phyloP scores from a whole-genome alignment of 2,329 filamentous ascomycete species.

The Trichoderma citrinoviride region DNA sequence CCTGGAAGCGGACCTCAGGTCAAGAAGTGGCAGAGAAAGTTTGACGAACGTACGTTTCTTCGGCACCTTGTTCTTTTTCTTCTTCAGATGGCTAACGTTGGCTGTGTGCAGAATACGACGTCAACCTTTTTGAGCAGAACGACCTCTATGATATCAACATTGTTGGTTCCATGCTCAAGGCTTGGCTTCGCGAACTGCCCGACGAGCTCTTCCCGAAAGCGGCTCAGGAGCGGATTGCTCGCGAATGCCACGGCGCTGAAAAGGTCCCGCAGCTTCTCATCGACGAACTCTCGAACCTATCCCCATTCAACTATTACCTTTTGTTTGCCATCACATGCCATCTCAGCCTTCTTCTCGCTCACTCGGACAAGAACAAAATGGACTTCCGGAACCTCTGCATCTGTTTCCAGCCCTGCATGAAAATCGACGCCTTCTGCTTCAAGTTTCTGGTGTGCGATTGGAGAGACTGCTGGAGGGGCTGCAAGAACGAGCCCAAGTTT shows the following conservation, averaged over 20 bases:
- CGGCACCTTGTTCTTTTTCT: neutral
- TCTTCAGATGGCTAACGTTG: conserved; percentile 23
- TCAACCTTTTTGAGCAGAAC: conserved; percentile 82
- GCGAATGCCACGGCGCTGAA: conserved; percentile 75
- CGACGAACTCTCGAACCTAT: conserved; percentile 89
- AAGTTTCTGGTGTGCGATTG: conserved; percentile 93
- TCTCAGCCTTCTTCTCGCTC: conserved; percentile 83
- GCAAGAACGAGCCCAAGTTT: conserved; percentile 81
- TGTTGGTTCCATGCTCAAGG: conserved; percentile 92
- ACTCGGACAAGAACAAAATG: conserved; percentile 97
- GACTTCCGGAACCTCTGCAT: conserved; percentile 93
- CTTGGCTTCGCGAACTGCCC: conserved; percentile 91
- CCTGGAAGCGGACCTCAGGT: conserved; percentile 88
- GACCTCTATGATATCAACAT: conserved; percentile 96
- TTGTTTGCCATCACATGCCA: conserved; percentile 97
- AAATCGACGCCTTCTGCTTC: conserved; percentile 93
- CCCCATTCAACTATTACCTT: conserved; percentile 96
- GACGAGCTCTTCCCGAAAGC: conserved; percentile 89
- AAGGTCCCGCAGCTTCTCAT: conserved; percentile 81
- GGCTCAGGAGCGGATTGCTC: conserved; percentile 74
- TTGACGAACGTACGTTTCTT: conserved; percentile 68
- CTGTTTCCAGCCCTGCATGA: conserved; percentile 96
- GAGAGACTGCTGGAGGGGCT: conserved; percentile 96
- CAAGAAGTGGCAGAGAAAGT: conserved; percentile 88
- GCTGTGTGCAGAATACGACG: conserved; percentile 65